A percentile compares a stretch with the other conserved stretches of the same genome.
These are phyloP conservation scores for Spathaspora sp. DNA, from an alignment of 805 yeast genomes.

Conservation along the genomic window DNA sequence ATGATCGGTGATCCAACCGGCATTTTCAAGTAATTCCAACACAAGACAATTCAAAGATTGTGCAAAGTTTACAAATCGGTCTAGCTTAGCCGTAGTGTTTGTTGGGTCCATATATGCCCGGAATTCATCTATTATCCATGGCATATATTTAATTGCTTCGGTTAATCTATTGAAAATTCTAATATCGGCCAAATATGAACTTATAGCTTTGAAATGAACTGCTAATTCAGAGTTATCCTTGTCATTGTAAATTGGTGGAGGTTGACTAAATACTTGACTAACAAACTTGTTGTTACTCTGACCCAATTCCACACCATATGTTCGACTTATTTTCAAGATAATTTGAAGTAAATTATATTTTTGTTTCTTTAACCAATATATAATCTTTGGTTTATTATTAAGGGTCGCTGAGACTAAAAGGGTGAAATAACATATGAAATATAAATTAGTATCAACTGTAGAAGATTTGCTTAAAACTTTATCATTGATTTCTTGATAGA, in stretches of 20 bases:
- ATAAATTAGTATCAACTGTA: slow-evolving; percentile 36
- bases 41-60: slow-evolving; percentile 40
- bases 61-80: slow-evolving; percentile 31
- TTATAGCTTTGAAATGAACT: slow-evolving; percentile 30
- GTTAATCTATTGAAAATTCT: slow-evolving; percentile 41
- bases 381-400: slow-evolving; percentile 33
- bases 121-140: slow-evolving; percentile 42
- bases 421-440: slow-evolving; percentile 42
- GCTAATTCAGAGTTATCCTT: slow-evolving; percentile 20
- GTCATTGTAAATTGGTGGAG: slow-evolving; percentile 4
- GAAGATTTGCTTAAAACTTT: slow-evolving; percentile 31
- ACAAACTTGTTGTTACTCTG: slow-evolving; percentile 13
- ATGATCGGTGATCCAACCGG: slow-evolving; percentile 45
- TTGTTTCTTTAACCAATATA: slow-evolving; percentile 24
- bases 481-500: slow-evolving; percentile 39
- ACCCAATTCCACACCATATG: slow-evolving; percentile 10
- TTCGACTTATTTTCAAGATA: slow-evolving; percentile 9
- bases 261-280: slow-evolving; percentile 4
- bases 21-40: slow-evolving; percentile 39
- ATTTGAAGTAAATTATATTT: slow-evolving; percentile 17
- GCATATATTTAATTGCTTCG: slow-evolving; percentile 39
- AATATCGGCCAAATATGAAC: slow-evolving; percentile 36
- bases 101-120: slow-evolving; percentile 23
- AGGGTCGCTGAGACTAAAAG: slow-evolving; percentile 32
- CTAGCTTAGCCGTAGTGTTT: slow-evolving; percentile 21